A percentile compares a stretch with the other conserved stretches of the same genome.
Evolutionary conservation across 106 monocot species (phyloP).

Genomic region (Acanthochlamys bracteata): DNA sequence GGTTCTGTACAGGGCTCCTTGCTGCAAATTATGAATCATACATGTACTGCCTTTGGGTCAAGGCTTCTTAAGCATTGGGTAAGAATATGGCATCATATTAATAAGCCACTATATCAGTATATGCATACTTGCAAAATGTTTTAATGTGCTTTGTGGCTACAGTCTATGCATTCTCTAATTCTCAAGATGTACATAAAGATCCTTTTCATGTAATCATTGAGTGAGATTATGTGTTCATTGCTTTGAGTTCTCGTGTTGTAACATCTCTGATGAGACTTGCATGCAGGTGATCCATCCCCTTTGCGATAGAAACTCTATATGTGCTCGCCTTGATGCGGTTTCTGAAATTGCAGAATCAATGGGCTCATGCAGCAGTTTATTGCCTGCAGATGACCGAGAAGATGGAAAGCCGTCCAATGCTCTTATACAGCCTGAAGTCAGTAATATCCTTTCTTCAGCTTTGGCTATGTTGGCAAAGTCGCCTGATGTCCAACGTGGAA

Average conservation of each 20-base stretch:
- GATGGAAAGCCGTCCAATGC: constrained; percentile 10
- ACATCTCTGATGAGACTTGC: constrained; percentile 6
- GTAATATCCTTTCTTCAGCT: constrained; percentile 52
- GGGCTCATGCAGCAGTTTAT: constrained; percentile 29
- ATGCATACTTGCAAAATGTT: too few species aligned
- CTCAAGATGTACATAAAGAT: too few species aligned
- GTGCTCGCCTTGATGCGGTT: constrained; percentile 89
- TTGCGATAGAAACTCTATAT: constrained; percentile 69
- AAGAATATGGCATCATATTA: constrained; percentile 21
- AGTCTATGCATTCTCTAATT: too few species aligned
- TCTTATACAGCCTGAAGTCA: constrained; percentile 19
- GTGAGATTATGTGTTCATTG: too few species aligned
- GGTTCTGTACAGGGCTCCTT: constrained; percentile 79
- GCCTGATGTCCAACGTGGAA: constrained; percentile 85
- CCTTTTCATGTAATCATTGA: too few species aligned
- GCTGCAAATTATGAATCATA: constrained; percentile 76
- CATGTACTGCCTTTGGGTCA: constrained; percentile 82
- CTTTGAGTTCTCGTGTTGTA: too few species aligned
- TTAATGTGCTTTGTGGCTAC: too few species aligned
- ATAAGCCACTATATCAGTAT: too few species aligned
- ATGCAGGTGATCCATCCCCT: constrained; percentile 85
- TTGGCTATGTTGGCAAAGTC: constrained; percentile 49
- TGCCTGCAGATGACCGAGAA: constrained; percentile 17
- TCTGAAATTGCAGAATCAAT: constrained; percentile 84
- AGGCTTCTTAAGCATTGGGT: constrained; percentile 96